Evolutionary conservation across 768 basidiomycete species (phyloP), one percentile per base, ranked within the genome.

Genomic region (Leccinellum luteum): DNA sequence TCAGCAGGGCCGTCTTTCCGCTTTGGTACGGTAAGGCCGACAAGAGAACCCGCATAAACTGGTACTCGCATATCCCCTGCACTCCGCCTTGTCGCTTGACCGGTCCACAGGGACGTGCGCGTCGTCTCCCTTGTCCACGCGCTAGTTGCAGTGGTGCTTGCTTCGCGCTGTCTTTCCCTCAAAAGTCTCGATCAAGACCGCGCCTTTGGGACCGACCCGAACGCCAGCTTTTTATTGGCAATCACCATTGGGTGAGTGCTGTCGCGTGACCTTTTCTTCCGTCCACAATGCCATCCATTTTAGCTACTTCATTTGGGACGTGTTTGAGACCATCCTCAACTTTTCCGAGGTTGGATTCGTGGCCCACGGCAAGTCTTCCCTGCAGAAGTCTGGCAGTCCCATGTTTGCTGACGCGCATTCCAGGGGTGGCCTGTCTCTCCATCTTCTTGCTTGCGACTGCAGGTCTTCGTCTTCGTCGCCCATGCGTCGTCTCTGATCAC

Each of bases 231-330:
- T 48, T 74, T 87, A 2, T 76, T 84, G 62, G 89, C 88, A 23
- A 79, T 96, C 49, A 84, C 89, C 30, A 79, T 80, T 51, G 92
- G 87, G 88, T 89, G 57, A 62, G 61, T 35, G 77, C 73, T n/a
- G 13, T 34, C 28, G 45, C 17, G 31, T 4, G 1, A 23, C 23
- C n/a, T 15, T 38, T 44, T 12, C 27, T 15, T 12, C 30, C 30
- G 48, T 34, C 43, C 43, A 49, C 15, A 8, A n/a, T 50, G 25
- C 19, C n/a, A 6, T 51, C 0, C 57, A 3, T 45, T 19, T 25
- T 63, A 89, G 86, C 6, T 88, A 87, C 66, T 94, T 96, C 69
- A 61, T 94, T 19, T 96, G 93, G 93, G 93, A 96, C 66, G 79
- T 80, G 0, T 56, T 90, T 27, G 90, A 92, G 70, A 82, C 85